phyloP scores from a whole-genome alignment of 2,329 filamentous ascomycete genomes.

The Ascochyta rabiei region DNA sequence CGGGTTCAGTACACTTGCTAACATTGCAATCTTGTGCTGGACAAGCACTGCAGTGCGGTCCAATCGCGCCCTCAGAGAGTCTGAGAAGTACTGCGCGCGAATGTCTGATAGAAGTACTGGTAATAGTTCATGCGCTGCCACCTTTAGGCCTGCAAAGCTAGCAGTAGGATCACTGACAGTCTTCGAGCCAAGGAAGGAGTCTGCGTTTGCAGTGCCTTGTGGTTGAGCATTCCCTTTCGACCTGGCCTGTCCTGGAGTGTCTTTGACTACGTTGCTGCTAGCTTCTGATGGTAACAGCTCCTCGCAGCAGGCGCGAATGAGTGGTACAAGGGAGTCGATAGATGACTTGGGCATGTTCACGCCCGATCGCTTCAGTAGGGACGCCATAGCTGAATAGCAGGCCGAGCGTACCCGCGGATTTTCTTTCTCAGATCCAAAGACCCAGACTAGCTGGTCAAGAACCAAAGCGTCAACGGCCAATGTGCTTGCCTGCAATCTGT shows the following conservation, averaged over 20 bases:
- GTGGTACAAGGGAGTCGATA: conserved; percentile 65
- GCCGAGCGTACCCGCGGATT: conserved; percentile 62
- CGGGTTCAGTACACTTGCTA: conserved; percentile 83
- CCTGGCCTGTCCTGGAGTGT: conserved; percentile 47
- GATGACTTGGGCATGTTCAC: conserved; percentile 69
- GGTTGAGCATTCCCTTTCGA: conserved; percentile 42
- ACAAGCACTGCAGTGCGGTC: conserved; percentile 81
- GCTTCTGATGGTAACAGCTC: conserved; percentile 67
- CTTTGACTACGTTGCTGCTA: conserved; percentile 48
- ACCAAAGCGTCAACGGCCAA: conserved; percentile 67
- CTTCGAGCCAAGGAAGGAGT: conserved; percentile 67
- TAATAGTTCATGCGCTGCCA: conserved; percentile 67
- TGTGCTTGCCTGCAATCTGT: conserved; percentile 64
- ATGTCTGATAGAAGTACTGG: conserved; percentile 66
- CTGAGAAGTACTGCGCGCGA: conserved; percentile 70
- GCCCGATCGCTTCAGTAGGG: conserved; percentile 67
- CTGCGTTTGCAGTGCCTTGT: conserved; percentile 65
- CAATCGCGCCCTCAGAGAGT: conserved; percentile 73
- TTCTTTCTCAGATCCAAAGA: conserved; percentile 64
- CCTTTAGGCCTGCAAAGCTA: conserved; percentile 55
- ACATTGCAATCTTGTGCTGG: conserved; percentile 72
- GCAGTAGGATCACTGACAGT: conserved; percentile 36
- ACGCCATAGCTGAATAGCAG: conserved; percentile 65
- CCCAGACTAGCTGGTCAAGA: conserved; percentile 73
- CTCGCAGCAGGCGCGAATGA: conserved; percentile 73